Percentiles rank a stretch among this genome's conserved stretches.
phyloP scores from a whole-genome alignment of 1,284 basidiomycete genomes.

The Lignosus rhinocerotis region DNA sequence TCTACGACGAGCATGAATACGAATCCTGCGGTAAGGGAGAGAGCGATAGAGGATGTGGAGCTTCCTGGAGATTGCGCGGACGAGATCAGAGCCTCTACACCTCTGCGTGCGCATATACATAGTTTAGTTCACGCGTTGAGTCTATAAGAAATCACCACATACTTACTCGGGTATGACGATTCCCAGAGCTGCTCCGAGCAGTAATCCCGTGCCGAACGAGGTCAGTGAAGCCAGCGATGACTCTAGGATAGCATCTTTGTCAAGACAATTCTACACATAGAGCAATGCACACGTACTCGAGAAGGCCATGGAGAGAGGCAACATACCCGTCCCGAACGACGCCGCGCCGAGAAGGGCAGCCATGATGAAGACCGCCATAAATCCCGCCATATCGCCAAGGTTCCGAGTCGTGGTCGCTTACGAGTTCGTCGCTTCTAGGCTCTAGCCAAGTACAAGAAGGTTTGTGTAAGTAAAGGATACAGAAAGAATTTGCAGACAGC shows the following conservation, averaged over 20 bases:
- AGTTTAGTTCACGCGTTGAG: background rate
- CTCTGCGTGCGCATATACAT: conserved; percentile 40
- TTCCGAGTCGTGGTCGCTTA: background rate
- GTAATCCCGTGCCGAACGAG: conserved; percentile 78
- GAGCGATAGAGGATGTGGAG: conserved; percentile 61
- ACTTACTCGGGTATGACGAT: conserved; percentile 93
- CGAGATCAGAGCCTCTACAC: conserved; percentile 55
- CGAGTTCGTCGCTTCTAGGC: too few relatives aligned
- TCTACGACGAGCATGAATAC: conserved; percentile 82
- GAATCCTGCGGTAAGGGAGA: conserved; percentile 81
- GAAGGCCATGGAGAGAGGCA: conserved; percentile 74
- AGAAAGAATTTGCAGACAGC: too few relatives aligned
- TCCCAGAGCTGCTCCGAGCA: conserved; percentile 86
- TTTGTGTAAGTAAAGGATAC: too few relatives aligned
- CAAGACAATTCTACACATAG: background rate
- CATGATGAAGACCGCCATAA: conserved; percentile 34
- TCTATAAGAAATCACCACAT: conserved; percentile 32
- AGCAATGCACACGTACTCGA: conserved; percentile 57
- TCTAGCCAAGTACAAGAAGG: too few relatives aligned
- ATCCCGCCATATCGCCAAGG: conserved; percentile 28
- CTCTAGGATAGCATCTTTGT: conserved; percentile 39
- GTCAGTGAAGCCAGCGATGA: conserved; percentile 60
- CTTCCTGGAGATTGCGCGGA: conserved; percentile 41
- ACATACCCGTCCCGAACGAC: conserved; percentile 71
- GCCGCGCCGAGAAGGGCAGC: conserved; percentile 69